A percentile compares a stretch with the other conserved stretches of the same genome.
Evolutionary conservation across 2,329 filamentous ascomycete species (phyloP).

Genomic region (Penicillium sp.): DNA sequence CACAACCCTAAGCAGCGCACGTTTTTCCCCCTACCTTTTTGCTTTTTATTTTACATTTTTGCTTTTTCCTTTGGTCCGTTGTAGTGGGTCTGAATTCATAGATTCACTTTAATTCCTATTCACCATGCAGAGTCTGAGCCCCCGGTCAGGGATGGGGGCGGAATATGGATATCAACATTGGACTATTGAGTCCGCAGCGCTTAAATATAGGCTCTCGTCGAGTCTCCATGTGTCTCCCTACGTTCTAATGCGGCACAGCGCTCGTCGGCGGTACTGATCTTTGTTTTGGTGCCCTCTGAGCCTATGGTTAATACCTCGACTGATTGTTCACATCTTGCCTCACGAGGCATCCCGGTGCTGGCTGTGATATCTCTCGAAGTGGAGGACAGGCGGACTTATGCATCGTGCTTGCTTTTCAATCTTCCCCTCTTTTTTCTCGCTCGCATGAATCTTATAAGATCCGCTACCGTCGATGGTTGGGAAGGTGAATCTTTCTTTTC

Average conservation of each 20-base stretch:
- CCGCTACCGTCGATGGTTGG: conserved; percentile 3
- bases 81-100: conserved; percentile 21
- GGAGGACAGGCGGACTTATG: conserved; percentile 25
- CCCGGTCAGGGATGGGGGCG: conserved; percentile 30
- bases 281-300: conserved; percentile 29
- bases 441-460: conserved; percentile 21
- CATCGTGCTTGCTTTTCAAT: conserved; percentile 21
- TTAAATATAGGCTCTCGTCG: conserved; percentile 39
- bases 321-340: conserved; percentile 32
- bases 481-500: conserved; percentile 4
- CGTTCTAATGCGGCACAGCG: conserved; percentile 31
- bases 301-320: conserved; percentile 32
- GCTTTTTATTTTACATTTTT: background rate
- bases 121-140: conserved; percentile 31
- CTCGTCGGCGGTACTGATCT: conserved; percentile 30
- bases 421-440: conserved; percentile 12
- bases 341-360: conserved; percentile 31
- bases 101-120: conserved; percentile 13
- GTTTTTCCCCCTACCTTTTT: background rate
- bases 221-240: conserved; percentile 23
- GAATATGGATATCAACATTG: conserved; percentile 27
- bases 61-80: background rate
- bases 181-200: conserved; percentile 31
- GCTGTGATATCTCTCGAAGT: conserved; percentile 27
- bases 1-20: conserved; percentile 4